A percentile compares a stretch with the other conserved stretches of the same genome.
These are phyloP conservation scores for Picea mariana DNA, from an alignment of 83 land plant genomes.

Conservation along the genomic window DNA sequence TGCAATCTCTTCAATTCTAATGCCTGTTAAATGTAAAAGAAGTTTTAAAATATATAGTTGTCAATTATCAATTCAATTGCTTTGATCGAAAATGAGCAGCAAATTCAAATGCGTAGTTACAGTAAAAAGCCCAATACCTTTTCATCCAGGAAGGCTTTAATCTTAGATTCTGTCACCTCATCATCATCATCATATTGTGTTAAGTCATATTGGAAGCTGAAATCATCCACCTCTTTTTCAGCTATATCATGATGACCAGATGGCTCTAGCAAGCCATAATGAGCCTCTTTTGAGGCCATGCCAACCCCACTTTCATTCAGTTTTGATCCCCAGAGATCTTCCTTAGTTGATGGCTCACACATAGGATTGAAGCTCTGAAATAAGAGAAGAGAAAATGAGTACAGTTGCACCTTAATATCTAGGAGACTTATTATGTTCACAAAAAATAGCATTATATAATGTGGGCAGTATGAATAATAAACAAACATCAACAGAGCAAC, in stretches of 20 bases:
- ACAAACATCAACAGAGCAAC: too few relatives aligned
- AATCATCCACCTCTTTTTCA: slow-evolving; percentile 31
- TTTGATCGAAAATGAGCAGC: background rate
- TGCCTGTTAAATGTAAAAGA: slow-evolving; percentile 45
- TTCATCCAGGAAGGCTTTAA: slow-evolving; percentile 85
- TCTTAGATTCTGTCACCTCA: slow-evolving; percentile 90
- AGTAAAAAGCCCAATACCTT: slow-evolving; percentile 52
- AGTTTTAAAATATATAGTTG: background rate
- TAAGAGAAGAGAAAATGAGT: background rate
- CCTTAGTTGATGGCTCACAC: slow-evolving; percentile 56
- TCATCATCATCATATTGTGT: slow-evolving; percentile 71
- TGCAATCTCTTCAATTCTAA: slow-evolving; percentile 84
- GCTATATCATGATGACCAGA: slow-evolving; percentile 11
- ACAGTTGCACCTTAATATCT: background rate
- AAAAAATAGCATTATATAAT: too few relatives aligned
- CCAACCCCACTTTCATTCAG: background rate
- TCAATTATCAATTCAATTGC: too few relatives aligned
- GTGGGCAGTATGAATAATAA: too few relatives aligned
- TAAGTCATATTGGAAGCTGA: slow-evolving; percentile 46
- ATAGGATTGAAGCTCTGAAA: slow-evolving; percentile 70
- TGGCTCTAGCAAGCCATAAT: slow-evolving; percentile 15
- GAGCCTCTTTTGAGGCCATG: slow-evolving; percentile 1
- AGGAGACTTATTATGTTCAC: background rate
- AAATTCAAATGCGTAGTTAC: background rate
- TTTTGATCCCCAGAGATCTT: slow-evolving; percentile 40